Percentiles rank a stretch among this genome's conserved stretches.
Conservation (phyloP, 495 filamentous ascomycete species). For the Hypomontagnella monticulosa region DNA sequence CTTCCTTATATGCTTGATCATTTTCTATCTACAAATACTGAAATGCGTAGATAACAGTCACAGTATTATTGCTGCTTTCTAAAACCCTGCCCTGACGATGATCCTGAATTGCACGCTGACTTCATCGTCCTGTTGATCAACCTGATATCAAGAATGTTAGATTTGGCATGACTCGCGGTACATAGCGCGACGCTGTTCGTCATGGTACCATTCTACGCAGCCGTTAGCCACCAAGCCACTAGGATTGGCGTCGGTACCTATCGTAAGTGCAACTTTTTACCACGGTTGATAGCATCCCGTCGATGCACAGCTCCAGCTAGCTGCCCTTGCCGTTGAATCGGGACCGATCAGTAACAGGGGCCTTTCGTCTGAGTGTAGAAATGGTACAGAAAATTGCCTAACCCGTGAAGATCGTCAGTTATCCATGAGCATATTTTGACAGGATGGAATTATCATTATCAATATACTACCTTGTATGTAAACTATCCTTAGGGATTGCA, state of each 20-base stretch:
- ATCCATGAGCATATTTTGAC: neutral
- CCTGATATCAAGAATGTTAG: constrained; percentile 11
- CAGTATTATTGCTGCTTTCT: constrained; percentile 7
- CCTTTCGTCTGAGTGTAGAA: neutral
- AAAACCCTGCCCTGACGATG: neutral
- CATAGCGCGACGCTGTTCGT: constrained; percentile 10
- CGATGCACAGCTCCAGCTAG: neutral
- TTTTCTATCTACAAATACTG: neutral
- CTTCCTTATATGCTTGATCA: constrained; percentile 25
- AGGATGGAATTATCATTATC: constrained; percentile 19
- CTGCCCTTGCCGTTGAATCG: constrained; percentile 8
- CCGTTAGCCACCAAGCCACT: constrained; percentile 15
- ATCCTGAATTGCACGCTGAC: constrained; percentile 17
- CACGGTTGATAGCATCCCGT: constrained; percentile 2
- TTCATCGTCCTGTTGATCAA: constrained; percentile 26
- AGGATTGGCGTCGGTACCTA: constrained; percentile 10
- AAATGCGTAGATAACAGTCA: neutral
- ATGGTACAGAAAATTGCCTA: neutral
- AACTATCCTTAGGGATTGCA: neutral
- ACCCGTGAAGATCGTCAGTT: constrained; percentile 12
- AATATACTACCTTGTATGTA: neutral
- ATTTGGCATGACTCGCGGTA: constrained; percentile 10
- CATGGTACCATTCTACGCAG: constrained; percentile 24
- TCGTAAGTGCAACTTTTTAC: neutral
- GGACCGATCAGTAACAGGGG: neutral